Conservation (phyloP, 192 early-diverging fungal species). For the Dissophora ornata region DNA sequence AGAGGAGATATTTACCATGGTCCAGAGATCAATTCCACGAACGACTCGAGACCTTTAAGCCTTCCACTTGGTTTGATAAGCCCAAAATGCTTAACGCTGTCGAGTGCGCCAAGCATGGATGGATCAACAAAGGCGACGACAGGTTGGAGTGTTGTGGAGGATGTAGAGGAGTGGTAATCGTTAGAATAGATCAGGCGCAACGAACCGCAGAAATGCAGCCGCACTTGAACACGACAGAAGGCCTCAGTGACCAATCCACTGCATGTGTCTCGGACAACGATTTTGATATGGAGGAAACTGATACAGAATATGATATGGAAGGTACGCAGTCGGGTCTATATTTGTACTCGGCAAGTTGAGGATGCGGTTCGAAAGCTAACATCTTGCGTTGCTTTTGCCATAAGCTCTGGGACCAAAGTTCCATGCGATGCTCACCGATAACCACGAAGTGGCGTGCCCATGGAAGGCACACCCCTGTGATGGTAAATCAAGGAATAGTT, state of each 20-base stretch:
- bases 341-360: neutral
- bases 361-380: too few species aligned
- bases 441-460: slow-evolving; percentile 26
- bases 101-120: slow-evolving; percentile 49
- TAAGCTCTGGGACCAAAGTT: slow-evolving; percentile 36
- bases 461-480: slow-evolving; percentile 50
- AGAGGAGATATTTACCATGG: slow-evolving; percentile 39
- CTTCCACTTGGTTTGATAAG: slow-evolving; percentile 53
- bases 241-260: too few species aligned
- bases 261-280: too few species aligned
- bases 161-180: slow-evolving; percentile 42
- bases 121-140: slow-evolving; percentile 45
- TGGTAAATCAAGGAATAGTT: slow-evolving; percentile 13
- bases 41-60: slow-evolving; percentile 46
- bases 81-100: slow-evolving; percentile 44
- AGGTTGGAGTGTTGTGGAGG: slow-evolving; percentile 49
- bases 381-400: too few species aligned
- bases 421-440: slow-evolving; percentile 38
- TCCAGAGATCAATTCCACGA: slow-evolving; percentile 48
- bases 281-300: too few species aligned
- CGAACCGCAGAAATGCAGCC: neutral
- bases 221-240: too few species aligned
- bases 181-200: slow-evolving; percentile 19
- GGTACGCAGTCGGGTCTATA: slow-evolving; percentile 11
- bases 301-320: too few species aligned